Base-by-base conservation (phyloP, 768 basidiomycete species). In the Roridomyces roridus region DNA sequence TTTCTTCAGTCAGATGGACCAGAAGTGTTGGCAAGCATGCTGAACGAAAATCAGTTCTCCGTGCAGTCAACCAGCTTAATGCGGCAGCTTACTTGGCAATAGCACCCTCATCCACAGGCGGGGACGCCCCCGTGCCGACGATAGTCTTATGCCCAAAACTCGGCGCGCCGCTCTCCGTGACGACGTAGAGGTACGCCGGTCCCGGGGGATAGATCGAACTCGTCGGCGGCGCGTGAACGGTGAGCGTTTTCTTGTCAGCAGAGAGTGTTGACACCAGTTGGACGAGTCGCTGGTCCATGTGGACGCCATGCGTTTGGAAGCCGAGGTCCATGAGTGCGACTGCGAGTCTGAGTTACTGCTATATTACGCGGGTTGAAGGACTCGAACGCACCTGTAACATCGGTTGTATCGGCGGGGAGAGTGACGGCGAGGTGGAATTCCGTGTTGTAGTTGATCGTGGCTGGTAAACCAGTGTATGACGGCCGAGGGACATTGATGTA, bases 251-350 rank as follows among this genome's bases (percentile, higher is more conserved):
- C 26, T 67, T 68, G 47, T 74, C 63, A 8, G 51, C 49, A 8
- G 74, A 69, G 1, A 77, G 64, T 2, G 59, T 58, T 10, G 77
- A 70, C 7, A 70, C 62, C 60, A 79, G 72, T 46, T 74, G 71
- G 2, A 77, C 73, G 5, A 76, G 62, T 10, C 74, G 70, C 24
- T 71, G 70, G 49, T 77, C 77, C 23, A 76, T 74, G 51, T 76
- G 75, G 59, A 76, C 72, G 0, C 71, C 76, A 50, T 80, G 78
- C 2, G 78, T 74, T 2, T 74, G 74, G 59, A 78, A 79, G 0
- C 77, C 76, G 17, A 77, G 68, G 52, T 80, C 77, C 56, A 74
- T 74, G 12, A 80, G 59, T 7, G 72, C 68, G 21, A 77, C 77
- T 78, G n/a, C n/a, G n/a, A n/a, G n/a, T n/a, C n/a, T n/a, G n/a